Base-by-base conservation (phyloP, 306 rosid genomes). In the Abrus precatorius region DNA sequence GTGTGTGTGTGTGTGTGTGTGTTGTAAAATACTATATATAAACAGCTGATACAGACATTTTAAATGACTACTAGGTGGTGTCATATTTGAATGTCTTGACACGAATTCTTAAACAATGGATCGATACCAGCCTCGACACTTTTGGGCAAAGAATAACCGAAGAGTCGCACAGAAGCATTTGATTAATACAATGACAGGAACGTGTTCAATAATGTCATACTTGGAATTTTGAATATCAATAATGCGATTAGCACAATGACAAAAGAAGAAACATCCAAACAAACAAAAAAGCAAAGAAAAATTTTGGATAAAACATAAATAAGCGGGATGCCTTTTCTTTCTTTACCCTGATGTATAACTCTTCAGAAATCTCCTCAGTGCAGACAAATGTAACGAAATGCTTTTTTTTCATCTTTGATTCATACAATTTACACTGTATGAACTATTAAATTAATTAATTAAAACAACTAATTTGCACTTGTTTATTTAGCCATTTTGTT, bases 101-200 rank as follows among this genome's bases (percentile, higher is more conserved):
- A 57, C 57, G 44, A 66, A 47, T 67, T 81, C 59, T 5, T 33
- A 53, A 48, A 59, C 29, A 48, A 10, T n/a, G 65, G 32, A 59
- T 49, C 38, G 2, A 8, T 47, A 67, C 63, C 73, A 27, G 65
- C 62, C 52, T 54, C 52, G 76, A 47, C 76, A 56, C 64, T n/a
- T 65, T 61, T 20, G 65, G 62, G 33, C 72, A 40, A 81, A 56
- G 71, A 74, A 81, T 80, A 44, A 20, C 5, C 0, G 1, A 73
- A 73, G 75, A 73, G 69, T 64, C 75, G n/a, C 68, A 30, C n/a
- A 13, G 45, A 50, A 80, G 33, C 73, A 72, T 76, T 62, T 9
- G 4, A 12, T 33, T 62, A 61, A 9, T 34, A 47, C n/a, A 71
- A 45, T 47, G 40, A 47, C 32, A 27, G 1, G 14, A 80, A 49